These are phyloP conservation scores for Fraxinus cuspidata DNA, from an alignment of 257 asterid species.

Conservation along the genomic window DNA sequence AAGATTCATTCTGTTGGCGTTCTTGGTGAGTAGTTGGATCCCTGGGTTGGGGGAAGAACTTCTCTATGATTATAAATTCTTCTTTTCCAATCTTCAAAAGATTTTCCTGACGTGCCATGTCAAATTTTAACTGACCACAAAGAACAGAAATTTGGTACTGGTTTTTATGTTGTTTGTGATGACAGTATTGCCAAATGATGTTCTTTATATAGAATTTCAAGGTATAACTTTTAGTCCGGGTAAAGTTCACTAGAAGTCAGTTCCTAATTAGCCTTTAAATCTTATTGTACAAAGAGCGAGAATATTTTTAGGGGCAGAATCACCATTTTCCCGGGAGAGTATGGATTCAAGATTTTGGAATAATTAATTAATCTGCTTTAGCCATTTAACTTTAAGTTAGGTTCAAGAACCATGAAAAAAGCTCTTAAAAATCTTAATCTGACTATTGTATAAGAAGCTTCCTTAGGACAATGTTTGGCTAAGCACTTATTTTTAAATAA, in stretches of 20 bases:
- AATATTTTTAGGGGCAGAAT: too few species aligned
- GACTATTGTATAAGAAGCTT: slow-evolving; percentile 2
- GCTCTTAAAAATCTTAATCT: background rate
- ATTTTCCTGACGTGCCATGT: background rate
- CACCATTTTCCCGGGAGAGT: background rate
- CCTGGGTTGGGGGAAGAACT: background rate
- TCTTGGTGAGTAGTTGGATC: background rate
- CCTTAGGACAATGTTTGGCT: background rate
- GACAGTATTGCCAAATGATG: background rate
- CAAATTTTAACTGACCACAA: background rate
- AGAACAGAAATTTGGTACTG: background rate
- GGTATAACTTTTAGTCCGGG: background rate
- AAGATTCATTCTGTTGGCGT: background rate
- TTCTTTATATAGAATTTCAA: background rate
- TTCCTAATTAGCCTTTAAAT: background rate
- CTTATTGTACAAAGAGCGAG: too few species aligned
- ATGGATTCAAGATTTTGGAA: too few species aligned
- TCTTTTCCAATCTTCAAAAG: background rate
- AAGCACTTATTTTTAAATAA: too few species aligned
- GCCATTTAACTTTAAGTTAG: too few species aligned
- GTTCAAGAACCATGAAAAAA: too few species aligned
- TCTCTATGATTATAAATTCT: background rate
- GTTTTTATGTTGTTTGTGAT: background rate
- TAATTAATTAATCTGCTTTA: too few species aligned
- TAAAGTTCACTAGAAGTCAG: background rate